Percentiles rank a stretch among this genome's conserved stretches.
Evolutionary conservation across 306 rosid genomes (phyloP).

Genomic region (Morella rubra): DNA sequence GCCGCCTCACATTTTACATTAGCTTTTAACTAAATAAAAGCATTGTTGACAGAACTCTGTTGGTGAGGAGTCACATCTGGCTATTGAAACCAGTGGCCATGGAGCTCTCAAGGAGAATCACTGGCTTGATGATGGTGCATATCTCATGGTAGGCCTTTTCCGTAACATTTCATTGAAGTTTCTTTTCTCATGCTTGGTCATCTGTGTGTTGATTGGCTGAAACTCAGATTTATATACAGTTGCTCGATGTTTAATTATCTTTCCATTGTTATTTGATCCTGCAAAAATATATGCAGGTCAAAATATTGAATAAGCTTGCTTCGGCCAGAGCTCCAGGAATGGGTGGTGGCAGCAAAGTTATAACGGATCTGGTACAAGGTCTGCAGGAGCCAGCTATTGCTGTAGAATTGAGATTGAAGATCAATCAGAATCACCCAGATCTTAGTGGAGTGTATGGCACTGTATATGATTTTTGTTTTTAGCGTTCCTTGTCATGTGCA

Average conservation of each 20-base stretch:
- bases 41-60: constrained; percentile 64
- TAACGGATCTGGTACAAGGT: constrained; percentile 76
- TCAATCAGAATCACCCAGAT: constrained; percentile 79
- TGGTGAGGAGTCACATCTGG: constrained; percentile 91
- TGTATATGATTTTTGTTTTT: constrained; percentile 17
- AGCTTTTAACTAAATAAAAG: constrained; percentile 29
- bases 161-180: background rate
- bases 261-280: background rate
- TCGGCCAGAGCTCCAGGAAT: constrained; percentile 78
- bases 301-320: constrained; percentile 90
- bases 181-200: background rate
- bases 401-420: constrained; percentile 80
- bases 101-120: constrained; percentile 98
- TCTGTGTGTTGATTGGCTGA: background rate
- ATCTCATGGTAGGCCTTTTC: constrained; percentile 73
- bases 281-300: constrained; percentile 56
- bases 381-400: constrained; percentile 76
- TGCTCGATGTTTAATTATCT: background rate
- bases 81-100: constrained; percentile 98
- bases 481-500: constrained; percentile 4
- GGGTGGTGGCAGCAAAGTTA: constrained; percentile 76
- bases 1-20: constrained; percentile 5
- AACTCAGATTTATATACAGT: background rate
- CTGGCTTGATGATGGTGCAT: constrained; percentile 99
- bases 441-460: constrained; percentile 76